Base-by-base conservation (phyloP, 441 rosid species). In the Gossypium armourianum region DNA sequence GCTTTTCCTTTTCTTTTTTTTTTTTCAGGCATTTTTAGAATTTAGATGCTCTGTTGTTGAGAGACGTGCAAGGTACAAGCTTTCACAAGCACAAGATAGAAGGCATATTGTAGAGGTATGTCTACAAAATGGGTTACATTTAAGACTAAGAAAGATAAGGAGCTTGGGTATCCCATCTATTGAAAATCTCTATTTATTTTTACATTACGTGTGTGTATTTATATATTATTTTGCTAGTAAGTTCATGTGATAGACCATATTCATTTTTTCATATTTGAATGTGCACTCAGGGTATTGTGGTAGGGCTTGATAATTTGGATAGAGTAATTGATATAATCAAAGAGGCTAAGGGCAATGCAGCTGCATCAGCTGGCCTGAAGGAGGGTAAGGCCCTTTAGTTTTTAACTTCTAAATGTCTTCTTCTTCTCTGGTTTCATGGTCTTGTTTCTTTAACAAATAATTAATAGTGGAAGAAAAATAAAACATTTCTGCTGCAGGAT, bases 41-140 rank as follows among this genome's bases (percentile, higher is more conserved):
- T 91, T 93, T 78, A 86, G 98, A 80, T 93, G 96, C 77, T 86
- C 90, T 81, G 93, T 88, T 69, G 89, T 91, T 17, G 96, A 88
- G 83, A 90, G 98, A 72, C 93, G 98, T 59, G 89, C 93, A 26
- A 83, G 76, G 75, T 88, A 82, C 84, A 93, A 86, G 87, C 95
- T 88, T 77, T 83, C 90, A 23, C 96, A 87, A 62, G 93, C 97
- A n/a, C 87, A 85, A 64, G 86, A 90, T 12, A 90, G 96, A 76
- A 86, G 83, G 71, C 98, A 93, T 76, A 87, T 87, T 72, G 90
- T 93, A 69, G 95, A 93, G 94, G 98, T 92, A 81, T 74, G 82
- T 71, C 67, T 15, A 15, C 43, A 47, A 60, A 43, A 26, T 75
- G 52, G 45, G 36, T 28, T 28, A 68, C 47, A 20, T 32, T 16